Percentiles rank a stretch among this genome's conserved stretches.
Evolutionary conservation across 495 filamentous ascomycete species (phyloP).

Genomic region (Cercophora samala): DNA sequence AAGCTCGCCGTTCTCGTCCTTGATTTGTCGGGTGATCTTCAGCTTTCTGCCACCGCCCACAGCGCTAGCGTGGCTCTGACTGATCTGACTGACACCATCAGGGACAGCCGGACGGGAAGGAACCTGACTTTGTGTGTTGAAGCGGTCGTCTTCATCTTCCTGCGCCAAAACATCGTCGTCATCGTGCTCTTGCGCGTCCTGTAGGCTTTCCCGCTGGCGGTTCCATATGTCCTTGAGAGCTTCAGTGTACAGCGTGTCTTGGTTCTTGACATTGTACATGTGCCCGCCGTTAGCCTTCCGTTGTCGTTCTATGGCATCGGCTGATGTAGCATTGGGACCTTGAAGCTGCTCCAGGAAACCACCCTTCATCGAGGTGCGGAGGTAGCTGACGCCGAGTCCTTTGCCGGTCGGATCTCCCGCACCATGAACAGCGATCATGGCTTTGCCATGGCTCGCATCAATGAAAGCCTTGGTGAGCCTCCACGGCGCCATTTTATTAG

Average conservation of each 20-base stretch:
- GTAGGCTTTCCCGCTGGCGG: slow-evolving; percentile 73
- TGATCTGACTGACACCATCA: slow-evolving; percentile 84
- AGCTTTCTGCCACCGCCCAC: slow-evolving; percentile 67
- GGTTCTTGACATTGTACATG: slow-evolving; percentile 91
- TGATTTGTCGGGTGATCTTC: slow-evolving; percentile 66
- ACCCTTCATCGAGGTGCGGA: slow-evolving; percentile 97
- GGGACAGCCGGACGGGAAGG: slow-evolving; percentile 38
- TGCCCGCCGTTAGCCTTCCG: slow-evolving; percentile 90
- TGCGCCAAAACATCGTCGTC: slow-evolving; percentile 66
- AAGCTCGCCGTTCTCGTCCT: slow-evolving; percentile 59
- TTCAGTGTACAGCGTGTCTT: slow-evolving; percentile 84
- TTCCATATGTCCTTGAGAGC: slow-evolving; percentile 89
- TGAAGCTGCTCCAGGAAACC: slow-evolving; percentile 90
- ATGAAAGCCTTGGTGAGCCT: slow-evolving; percentile 92
- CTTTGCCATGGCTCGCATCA: slow-evolving; percentile 88
- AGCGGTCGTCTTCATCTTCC: slow-evolving; percentile 54
- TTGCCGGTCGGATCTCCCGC: slow-evolving; percentile 94
- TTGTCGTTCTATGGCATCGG: slow-evolving; percentile 60
- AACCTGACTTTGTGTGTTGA: slow-evolving; percentile 44
- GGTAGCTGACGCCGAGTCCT: slow-evolving; percentile 90
- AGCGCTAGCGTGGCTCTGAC: slow-evolving; percentile 67
- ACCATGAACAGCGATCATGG: slow-evolving; percentile 92
- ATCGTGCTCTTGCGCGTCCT: slow-evolving; percentile 51
- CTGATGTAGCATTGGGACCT: slow-evolving; percentile 80
- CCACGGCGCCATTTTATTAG: slow-evolving; percentile 83